Conservation (phyloP, 2,329 filamentous ascomycete genomes). For the Xylariaceae sp. region DNA sequence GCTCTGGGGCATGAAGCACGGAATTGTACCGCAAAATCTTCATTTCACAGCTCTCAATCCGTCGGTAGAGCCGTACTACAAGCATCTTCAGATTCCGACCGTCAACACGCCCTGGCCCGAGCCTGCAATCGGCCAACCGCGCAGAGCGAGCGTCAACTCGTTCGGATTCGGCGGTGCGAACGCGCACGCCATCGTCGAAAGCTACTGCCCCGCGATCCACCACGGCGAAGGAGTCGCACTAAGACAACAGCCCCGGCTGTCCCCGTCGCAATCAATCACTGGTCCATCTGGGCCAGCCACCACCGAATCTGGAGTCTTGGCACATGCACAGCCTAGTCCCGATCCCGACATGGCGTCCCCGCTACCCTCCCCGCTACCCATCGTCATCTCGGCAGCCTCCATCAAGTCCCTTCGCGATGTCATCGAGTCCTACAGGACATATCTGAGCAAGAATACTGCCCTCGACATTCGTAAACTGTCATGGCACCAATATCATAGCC, state of each 20-base stretch:
- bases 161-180: conserved; percentile 45
- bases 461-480: conserved; percentile 25
- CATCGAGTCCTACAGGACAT: conserved; percentile 26
- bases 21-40: conserved; percentile 39
- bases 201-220: conserved; percentile 34
- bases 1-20: conserved; percentile 38
- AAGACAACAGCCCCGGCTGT: neutral
- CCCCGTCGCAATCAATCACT: neutral
- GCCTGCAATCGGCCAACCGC: conserved; percentile 33
- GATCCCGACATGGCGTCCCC: conserved; percentile 12
- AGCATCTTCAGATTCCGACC: conserved; percentile 34
- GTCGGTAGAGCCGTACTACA: conserved; percentile 35
- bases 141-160: conserved; percentile 41
- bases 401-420: conserved; percentile 32
- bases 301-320: conserved; percentile 6
- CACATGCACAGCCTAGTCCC: conserved; percentile 4
- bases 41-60: conserved; percentile 40
- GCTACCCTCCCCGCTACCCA: conserved; percentile 33
- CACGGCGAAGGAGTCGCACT: conserved; percentile 23
- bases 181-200: conserved; percentile 40
- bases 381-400: conserved; percentile 37
- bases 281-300: conserved; percentile 2
- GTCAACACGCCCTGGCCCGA: conserved; percentile 33
- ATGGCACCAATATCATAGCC: conserved; percentile 32
- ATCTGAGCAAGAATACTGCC: conserved; percentile 24